These are phyloP conservation scores for Chalaropsis thielavioides DNA, from an alignment of 2,329 filamentous ascomycete genomes.

Conservation along the genomic window DNA sequence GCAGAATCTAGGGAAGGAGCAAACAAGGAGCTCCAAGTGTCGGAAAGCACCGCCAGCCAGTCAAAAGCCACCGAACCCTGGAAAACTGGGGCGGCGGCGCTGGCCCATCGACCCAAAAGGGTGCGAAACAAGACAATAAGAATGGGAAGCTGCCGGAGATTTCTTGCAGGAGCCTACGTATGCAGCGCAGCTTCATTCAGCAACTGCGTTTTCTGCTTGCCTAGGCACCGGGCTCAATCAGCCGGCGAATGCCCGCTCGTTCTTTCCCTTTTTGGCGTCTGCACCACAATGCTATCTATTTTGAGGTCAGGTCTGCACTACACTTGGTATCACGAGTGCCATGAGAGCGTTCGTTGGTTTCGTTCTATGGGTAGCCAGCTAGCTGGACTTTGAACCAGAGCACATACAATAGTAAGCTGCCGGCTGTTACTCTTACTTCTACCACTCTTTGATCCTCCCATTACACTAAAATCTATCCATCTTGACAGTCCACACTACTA, in stretches of 20 bases:
- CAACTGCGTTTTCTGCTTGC: neutral
- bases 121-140: neutral
- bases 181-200: neutral
- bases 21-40: conserved; percentile 2
- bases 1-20: conserved; percentile 4
- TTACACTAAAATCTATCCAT: too few species aligned
- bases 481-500: neutral
- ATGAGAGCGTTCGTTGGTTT: neutral
- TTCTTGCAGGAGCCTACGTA: neutral
- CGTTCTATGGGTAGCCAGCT: neutral
- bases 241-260: neutral
- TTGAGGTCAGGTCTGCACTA: too few species aligned
- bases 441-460: neutral
- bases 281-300: neutral
- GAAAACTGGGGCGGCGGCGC: neutral
- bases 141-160: neutral
- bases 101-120: neutral
- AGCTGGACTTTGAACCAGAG: neutral
- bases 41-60: neutral
- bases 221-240: neutral
- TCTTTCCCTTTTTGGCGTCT: neutral
- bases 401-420: neutral
- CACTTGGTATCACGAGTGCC: too few species aligned
- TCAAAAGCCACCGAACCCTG: neutral
- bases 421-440: neutral